Evolutionary conservation across 2,329 filamentous ascomycete genomes (phyloP), one percentile per base, ranked within the genome.

Genomic region (Achaetomium macrosporum): DNA sequence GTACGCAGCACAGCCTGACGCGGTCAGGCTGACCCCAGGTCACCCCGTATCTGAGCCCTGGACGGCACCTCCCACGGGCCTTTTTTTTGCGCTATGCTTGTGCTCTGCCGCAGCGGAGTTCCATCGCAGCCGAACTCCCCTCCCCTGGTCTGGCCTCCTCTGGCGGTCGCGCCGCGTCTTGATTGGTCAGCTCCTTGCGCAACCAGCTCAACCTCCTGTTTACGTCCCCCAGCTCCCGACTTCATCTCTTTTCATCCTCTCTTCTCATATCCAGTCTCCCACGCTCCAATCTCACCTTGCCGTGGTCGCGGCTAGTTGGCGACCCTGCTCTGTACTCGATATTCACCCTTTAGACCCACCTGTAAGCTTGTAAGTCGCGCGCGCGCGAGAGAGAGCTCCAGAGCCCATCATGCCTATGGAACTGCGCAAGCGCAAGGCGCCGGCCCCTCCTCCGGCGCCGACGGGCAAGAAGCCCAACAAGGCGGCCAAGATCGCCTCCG

Each of bases 341-440:
- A 41, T 48, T 42, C 48, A 33, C 31, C 20, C 36, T 29, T 44
- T 39, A 44, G 43, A 46, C 41, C 17, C 17, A 30, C 48, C 16
- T 51, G 42, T 40, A 42, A 47, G 42, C 53, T 59, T 19, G 30
- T 46, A 53, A 40, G n/a, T 54, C 42, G 40, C 48, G 45, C 42
- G n/a, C 47, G 30, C 42, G 53, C 44, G 50, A 40, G 48, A 40
- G 48, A 45, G 19, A 25, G 25, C 15, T 11, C n/a, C 53, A 33
- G 33, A 43, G 49, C 43, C 46, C 61, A 67, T 56, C 50, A 83
- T 83, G 81, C 76, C 78, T 57, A 73, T 77, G 61, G 77, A 77
- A 63, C 72, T 83, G 41, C 76, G 81, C 69, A 83, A 83, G 72
- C 79, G 81, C 72, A 82, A 82, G 69, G 77, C 78, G 59, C 74